These are phyloP conservation scores for Colletotrichum lupini DNA, from an alignment of 2,329 filamentous ascomycete genomes.

Conservation along the genomic window DNA sequence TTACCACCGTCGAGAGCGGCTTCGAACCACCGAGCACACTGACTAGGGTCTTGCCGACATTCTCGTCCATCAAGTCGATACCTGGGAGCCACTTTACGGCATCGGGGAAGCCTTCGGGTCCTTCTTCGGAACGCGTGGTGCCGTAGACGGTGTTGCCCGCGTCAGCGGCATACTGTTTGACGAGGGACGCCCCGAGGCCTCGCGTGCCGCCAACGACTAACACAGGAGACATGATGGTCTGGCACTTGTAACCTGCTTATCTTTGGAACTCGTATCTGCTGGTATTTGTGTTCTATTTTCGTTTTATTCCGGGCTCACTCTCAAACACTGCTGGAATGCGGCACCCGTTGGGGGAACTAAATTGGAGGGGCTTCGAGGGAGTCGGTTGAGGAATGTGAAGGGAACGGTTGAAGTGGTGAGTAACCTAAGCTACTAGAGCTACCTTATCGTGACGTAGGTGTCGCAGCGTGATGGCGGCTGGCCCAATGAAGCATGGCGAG, in stretches of 20 bases:
- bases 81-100: slow-evolving; percentile 66
- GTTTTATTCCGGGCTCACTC: slow-evolving; percentile 5
- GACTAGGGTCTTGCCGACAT: slow-evolving; percentile 60
- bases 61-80: slow-evolving; percentile 64
- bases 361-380: slow-evolving; percentile 3
- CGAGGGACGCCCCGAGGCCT: slow-evolving; percentile 72
- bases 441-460: slow-evolving; percentile 1
- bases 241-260: too few relatives aligned
- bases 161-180: slow-evolving; percentile 65
- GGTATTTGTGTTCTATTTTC: slow-evolving; percentile 4
- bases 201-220: slow-evolving; percentile 76
- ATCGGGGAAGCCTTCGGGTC: slow-evolving; percentile 54
- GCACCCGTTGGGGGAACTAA: slow-evolving; percentile 9
- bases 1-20: slow-evolving; percentile 57
- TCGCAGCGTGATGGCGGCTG: not conserved
- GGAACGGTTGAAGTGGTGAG: not conserved
- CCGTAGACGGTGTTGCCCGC: slow-evolving; percentile 64
- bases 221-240: slow-evolving; percentile 55
- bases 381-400: slow-evolving; percentile 9
- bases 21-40: slow-evolving; percentile 52
- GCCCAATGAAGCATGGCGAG: slow-evolving; percentile 3
- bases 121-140: slow-evolving; percentile 62
- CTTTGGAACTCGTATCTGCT: not conserved
- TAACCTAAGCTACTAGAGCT: not conserved
- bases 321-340: slow-evolving; percentile 30